Conservation (phyloP, 2,329 filamentous ascomycete genomes). For the Xylaria sp. region DNA sequence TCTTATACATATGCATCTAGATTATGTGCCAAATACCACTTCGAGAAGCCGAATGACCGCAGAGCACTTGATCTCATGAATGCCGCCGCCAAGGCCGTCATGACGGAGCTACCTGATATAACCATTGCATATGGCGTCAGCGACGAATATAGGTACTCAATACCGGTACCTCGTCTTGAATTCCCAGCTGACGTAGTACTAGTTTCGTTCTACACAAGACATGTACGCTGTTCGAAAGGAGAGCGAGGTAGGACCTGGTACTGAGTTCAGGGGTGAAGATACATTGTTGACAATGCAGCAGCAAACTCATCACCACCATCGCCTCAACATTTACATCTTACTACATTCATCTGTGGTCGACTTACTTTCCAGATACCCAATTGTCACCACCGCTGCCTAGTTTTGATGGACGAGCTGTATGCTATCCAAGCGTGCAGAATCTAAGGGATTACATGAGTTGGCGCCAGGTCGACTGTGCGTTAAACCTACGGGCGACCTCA, state of each 20-base stretch:
- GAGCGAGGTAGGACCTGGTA: constrained; percentile 70
- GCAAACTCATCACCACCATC: constrained; percentile 90
- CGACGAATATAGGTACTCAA: constrained; percentile 82
- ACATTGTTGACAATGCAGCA: constrained; percentile 51
- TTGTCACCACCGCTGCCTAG: constrained; percentile 82
- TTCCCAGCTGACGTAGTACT: constrained; percentile 39
- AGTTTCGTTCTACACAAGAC: constrained; percentile 92
- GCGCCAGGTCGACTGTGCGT: constrained; percentile 93
- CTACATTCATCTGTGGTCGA: constrained; percentile 84
- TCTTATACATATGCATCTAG: constrained; percentile 56
- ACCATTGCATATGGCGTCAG: constrained; percentile 91
- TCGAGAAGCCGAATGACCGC: constrained; percentile 92
- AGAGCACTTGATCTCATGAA: constrained; percentile 95
- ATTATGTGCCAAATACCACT: constrained; percentile 83
- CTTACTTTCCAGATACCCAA: constrained; percentile 76
- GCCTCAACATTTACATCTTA: constrained; percentile 94
- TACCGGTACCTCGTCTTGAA: not conserved
- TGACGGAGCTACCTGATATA: constrained; percentile 86
- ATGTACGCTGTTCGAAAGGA: constrained; percentile 84
- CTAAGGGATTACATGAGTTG: constrained; percentile 95
- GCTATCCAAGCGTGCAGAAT: constrained; percentile 85
- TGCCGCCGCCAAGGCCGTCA: constrained; percentile 83
- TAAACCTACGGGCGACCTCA: not conserved
- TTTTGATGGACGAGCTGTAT: constrained; percentile 92
- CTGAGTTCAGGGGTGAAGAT: not conserved